Base-by-base conservation (phyloP, 352 stramenopile genomes). In the Globisporangium uncinulatum region DNA sequence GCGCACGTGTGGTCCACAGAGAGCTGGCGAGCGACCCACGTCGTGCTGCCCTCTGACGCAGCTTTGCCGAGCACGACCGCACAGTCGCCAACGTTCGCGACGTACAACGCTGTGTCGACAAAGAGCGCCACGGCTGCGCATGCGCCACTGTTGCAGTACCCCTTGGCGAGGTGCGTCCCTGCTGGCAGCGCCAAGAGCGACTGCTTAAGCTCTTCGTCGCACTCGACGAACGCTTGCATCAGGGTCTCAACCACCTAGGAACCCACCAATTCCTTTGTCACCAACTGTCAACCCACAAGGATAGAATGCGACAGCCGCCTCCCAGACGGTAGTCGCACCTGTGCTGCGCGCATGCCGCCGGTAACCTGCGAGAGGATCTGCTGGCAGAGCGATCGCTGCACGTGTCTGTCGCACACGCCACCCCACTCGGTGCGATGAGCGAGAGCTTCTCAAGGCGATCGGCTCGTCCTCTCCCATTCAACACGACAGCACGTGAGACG, bases 1-100 rank as follows among this genome's bases (percentile, higher is more conserved):
- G 65, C 72, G 57, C 73, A 89, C 9, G 78, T 86, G 49, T 89
- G 79, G 42, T 87, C 72, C 1, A 74, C 65, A 8, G 76, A 82
- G 7, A 89, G 54, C 55, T 83, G 63, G 1, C n/a, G 62, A 41
- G 51, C 66, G 55, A 44, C 67, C 36, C 56, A 65, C 21, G 70
- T 63, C 36, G 64, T 59, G 13, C 69, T 63, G 6, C 70, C 55
- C 21, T 80, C 54, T 59, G 83, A 63, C 56, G 71, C 34, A 55
- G 71, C 34, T 72, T 83, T 71, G 57, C 87, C 88, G 47, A 98
- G 67, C 9, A 97, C 83, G 6, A 87, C 90, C n/a, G 75, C 73
- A 59, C 92, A 97, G 56, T 98, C 90, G 21, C 92, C 92, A 17
- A 97, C 88, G 58, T 97, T 95, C 13, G 89, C 87, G 2, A 96